These are phyloP conservation scores for Colletotrichum sp. DNA, from an alignment of 2,329 filamentous ascomycete genomes.

Conservation along the genomic window DNA sequence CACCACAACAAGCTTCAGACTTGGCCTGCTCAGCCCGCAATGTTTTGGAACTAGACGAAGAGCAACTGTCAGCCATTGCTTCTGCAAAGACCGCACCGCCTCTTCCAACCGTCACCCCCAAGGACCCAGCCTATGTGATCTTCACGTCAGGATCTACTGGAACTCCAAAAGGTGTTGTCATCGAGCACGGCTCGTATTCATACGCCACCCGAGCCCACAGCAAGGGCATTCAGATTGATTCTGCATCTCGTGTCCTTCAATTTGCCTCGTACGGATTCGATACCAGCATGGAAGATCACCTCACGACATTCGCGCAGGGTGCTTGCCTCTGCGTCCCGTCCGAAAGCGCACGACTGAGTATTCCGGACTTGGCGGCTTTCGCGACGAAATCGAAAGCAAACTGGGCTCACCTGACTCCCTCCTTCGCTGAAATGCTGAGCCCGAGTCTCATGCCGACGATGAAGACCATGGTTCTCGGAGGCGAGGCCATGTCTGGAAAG, in stretches of 20 bases:
- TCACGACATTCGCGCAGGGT: conserved; percentile 59
- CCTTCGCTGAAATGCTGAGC: conserved; percentile 50
- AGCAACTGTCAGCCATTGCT: not conserved
- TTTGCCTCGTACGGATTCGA: conserved; percentile 61
- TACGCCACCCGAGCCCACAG: conserved; percentile 16
- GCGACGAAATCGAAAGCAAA: conserved; percentile 36
- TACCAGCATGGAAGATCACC: conserved; percentile 54
- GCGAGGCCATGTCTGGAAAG: conserved; percentile 56
- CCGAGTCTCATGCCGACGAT: conserved; percentile 47
- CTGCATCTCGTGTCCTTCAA: conserved; percentile 31
- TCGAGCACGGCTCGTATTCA: conserved; percentile 19
- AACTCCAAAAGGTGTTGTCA: conserved; percentile 23
- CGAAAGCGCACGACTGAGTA: conserved; percentile 48
- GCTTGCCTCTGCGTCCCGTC: conserved; percentile 65
- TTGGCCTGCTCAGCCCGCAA: not conserved
- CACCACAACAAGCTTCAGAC: not conserved
- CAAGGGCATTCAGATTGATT: not conserved
- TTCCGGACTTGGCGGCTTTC: conserved; percentile 30
- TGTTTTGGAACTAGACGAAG: not conserved
- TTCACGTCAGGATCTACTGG: conserved; percentile 29
- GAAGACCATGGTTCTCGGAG: conserved; percentile 51
- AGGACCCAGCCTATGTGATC: conserved; percentile 21
- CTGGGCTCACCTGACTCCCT: conserved; percentile 55
- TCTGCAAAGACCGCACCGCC: no score
- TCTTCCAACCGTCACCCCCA: not conserved